A percentile compares a stretch with the other conserved stretches of the same genome.
phyloP scores from a whole-genome alignment of 805 yeast genomes.

The Schizosaccharomyces cryophilus region DNA sequence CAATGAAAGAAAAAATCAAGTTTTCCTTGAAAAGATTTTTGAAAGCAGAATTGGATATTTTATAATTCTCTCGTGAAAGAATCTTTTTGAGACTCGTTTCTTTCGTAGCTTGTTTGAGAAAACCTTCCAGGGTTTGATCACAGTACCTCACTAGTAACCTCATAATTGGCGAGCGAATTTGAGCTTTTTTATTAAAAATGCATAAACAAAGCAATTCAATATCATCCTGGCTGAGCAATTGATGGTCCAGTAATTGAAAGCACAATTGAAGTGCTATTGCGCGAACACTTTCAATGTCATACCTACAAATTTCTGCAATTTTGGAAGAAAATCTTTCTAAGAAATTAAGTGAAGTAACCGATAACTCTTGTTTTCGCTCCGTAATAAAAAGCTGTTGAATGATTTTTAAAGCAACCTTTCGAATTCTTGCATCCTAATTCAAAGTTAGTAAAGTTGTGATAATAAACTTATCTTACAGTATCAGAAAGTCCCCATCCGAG shows the following conservation, averaged over 20 bases:
- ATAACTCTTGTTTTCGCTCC: neutral
- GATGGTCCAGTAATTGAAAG: neutral
- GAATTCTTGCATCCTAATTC: neutral
- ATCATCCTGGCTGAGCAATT: neutral
- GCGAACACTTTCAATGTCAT: neutral
- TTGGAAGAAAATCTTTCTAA: neutral
- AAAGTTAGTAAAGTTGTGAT: too few relatives aligned
- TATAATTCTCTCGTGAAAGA: neutral
- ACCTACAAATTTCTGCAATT: neutral
- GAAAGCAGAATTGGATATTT: neutral
- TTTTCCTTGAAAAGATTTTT: neutral
- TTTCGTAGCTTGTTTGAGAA: neutral
- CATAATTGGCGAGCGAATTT: neutral
- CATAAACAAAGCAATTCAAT: neutral
- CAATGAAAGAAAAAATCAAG: neutral
- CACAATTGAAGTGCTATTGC: neutral
- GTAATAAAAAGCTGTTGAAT: neutral
- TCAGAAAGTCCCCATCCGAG: neutral
- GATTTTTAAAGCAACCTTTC: neutral
- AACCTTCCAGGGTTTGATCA: neutral
- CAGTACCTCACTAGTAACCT: neutral
- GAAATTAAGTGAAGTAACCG: neutral
- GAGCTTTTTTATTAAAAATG: neutral
- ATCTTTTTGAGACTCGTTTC: neutral
- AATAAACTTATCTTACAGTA: neutral